Conservation (phyloP, 2,329 filamentous ascomycete genomes). For the Aspergillus alliaceus region DNA sequence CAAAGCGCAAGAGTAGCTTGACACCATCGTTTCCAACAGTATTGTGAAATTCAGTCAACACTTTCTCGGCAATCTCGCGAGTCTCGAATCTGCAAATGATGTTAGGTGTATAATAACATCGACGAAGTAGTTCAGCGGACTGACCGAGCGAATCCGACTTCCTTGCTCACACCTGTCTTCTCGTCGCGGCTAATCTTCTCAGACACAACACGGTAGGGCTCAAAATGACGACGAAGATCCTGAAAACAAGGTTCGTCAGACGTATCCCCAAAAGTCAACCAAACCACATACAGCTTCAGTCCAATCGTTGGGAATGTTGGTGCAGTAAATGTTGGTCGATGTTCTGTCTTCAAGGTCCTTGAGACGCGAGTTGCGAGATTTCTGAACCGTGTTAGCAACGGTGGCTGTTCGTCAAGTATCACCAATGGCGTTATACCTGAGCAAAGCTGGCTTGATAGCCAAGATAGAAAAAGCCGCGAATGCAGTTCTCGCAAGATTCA, state of each 20-base stretch:
- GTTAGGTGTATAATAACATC: conserved; percentile 6
- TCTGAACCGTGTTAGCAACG: conserved; percentile 54
- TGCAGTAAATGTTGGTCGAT: conserved; percentile 97
- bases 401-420: background rate
- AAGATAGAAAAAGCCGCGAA: conserved; percentile 88
- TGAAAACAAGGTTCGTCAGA: conserved; percentile 34
- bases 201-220: conserved; percentile 69
- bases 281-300: conserved; percentile 72
- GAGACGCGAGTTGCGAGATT: conserved; percentile 96
- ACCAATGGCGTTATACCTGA: conserved; percentile 55
- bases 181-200: conserved; percentile 92
- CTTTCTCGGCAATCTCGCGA: conserved; percentile 84
- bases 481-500: conserved; percentile 89
- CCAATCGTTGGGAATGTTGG: conserved; percentile 88
- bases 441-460: conserved; percentile 98
- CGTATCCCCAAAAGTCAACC: background rate
- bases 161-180: conserved; percentile 83
- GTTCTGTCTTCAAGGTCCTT: conserved; percentile 88
- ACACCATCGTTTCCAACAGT: conserved; percentile 74
- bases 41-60: conserved; percentile 86
- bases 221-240: conserved; percentile 67
- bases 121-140: background rate
- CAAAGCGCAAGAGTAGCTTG: conserved; percentile 90
- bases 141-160: conserved; percentile 95
- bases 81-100: conserved; percentile 70